Percentiles rank a stretch among this genome's conserved stretches.
Evolutionary conservation across 345 rosid species (phyloP).

Genomic region (Capsella bursapastoris): DNA sequence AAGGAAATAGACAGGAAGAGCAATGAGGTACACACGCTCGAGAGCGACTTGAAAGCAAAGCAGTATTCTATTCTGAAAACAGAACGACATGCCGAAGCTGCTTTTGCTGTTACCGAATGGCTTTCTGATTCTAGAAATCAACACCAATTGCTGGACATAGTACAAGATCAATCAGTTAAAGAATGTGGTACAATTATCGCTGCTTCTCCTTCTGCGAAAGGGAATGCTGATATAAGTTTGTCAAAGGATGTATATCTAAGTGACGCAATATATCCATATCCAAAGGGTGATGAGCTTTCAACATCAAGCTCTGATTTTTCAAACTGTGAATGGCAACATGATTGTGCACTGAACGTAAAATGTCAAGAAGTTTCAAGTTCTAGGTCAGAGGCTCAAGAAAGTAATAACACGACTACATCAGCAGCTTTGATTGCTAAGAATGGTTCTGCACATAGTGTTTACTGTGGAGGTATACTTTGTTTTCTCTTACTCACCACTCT

Average conservation of each 20-base stretch:
- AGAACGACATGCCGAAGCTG: conserved; percentile 55
- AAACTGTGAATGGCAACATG: conserved; percentile 43
- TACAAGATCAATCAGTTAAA: conserved; percentile 52
- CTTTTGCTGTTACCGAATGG: conserved; percentile 59
- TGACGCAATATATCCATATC: conserved; percentile 53
- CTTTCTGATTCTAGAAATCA: conserved; percentile 55
- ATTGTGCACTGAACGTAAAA: conserved; percentile 31
- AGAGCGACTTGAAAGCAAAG: conserved; percentile 46
- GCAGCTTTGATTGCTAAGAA: conserved; percentile 50
- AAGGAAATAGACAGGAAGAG: conserved; percentile 52
- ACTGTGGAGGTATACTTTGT: conserved; percentile 49
- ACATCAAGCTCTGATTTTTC: conserved; percentile 60
- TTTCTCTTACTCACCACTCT: conserved; percentile 21
- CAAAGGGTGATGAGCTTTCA: conserved; percentile 57
- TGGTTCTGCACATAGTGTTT: conserved; percentile 40
- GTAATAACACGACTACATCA: conserved; percentile 33
- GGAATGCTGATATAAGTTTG: conserved; percentile 27
- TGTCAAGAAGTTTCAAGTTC: conserved; percentile 38
- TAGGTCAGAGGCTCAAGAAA: conserved; percentile 42
- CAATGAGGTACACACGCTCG: conserved; percentile 46
- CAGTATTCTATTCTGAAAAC: conserved; percentile 52
- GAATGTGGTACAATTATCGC: conserved; percentile 49
- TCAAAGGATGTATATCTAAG: conserved; percentile 48
- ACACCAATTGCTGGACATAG: conserved; percentile 46
- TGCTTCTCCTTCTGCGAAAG: conserved; percentile 47